Percentiles rank a stretch among this genome's conserved stretches.
These are phyloP conservation scores for Aspergillus sclerotialis DNA, from an alignment of 2,329 filamentous ascomycete species.

Conservation along the genomic window DNA sequence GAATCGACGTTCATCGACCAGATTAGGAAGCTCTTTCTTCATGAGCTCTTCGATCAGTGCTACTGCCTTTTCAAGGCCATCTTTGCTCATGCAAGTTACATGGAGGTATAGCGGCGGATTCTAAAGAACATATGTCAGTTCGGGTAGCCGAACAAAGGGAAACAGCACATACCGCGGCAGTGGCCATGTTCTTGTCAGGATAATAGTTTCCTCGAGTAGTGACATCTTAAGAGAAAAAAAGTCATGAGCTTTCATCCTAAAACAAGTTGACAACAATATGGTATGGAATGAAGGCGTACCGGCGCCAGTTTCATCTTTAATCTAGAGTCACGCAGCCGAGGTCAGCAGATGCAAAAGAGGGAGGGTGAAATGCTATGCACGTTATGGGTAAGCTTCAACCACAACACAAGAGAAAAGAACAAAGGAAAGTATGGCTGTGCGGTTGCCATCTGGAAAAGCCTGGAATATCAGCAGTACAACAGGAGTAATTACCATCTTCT, in stretches of 20 bases:
- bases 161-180: constrained; percentile 64
- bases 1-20: constrained; percentile 92
- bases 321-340: constrained; percentile 82
- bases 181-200: constrained; percentile 96
- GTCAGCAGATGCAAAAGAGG: constrained; percentile 92
- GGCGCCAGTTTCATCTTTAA: constrained; percentile 99
- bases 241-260: constrained; percentile 55
- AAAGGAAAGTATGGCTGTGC: constrained; percentile 27
- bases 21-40: constrained; percentile 88
- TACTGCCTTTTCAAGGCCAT: constrained; percentile 84
- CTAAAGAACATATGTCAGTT: constrained; percentile 38
- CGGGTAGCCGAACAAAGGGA: not conserved
- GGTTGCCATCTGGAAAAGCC: constrained; percentile 33
- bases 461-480: constrained; percentile 61
- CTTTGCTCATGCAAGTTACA: constrained; percentile 85
- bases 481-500: constrained; percentile 98
- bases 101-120: constrained; percentile 92
- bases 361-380: constrained; percentile 51
- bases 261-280: constrained; percentile 41
- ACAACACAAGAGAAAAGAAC: constrained; percentile 37
- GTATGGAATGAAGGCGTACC: constrained; percentile 65
- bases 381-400: constrained; percentile 63
- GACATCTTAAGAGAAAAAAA: constrained; percentile 77
- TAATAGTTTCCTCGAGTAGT: constrained; percentile 95
- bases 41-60: constrained; percentile 89